These are phyloP conservation scores for Blastocladiella britannica DNA, from an alignment of 192 early-diverging fungal species.

Conservation along the genomic window DNA sequence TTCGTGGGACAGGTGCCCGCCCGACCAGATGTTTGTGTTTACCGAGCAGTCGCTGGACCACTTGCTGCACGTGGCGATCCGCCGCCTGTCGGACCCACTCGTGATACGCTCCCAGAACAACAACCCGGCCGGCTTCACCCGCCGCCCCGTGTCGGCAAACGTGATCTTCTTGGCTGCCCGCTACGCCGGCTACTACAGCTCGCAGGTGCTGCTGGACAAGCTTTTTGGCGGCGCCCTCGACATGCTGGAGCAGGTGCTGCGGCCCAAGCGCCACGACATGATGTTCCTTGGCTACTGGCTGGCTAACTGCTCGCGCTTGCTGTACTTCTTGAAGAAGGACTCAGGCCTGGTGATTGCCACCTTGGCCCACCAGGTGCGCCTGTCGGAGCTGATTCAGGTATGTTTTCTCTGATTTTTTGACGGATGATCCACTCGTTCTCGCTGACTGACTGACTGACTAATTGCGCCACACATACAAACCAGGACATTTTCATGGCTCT, in stretches of 20 bases:
- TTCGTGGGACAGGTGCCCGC: constrained; percentile 59
- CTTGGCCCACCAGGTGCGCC: constrained; percentile 46
- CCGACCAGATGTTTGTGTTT: constrained; percentile 95
- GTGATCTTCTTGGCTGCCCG: constrained; percentile 70
- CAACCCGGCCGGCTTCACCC: constrained; percentile 31
- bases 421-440: too few relatives aligned
- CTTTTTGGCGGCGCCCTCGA: constrained; percentile 36
- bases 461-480: too few relatives aligned
- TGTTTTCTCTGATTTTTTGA: constrained; percentile 6
- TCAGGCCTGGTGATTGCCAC: constrained; percentile 43
- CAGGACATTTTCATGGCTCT: constrained; percentile 4
- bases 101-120: constrained; percentile 15
- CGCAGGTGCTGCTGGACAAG: constrained; percentile 45
- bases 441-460: too few relatives aligned
- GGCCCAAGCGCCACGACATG: constrained; percentile 23
- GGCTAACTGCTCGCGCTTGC: constrained; percentile 56
- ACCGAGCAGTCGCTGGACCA: constrained; percentile 42
- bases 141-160: constrained; percentile 53
- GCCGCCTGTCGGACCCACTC: neutral
- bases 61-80: constrained; percentile 52
- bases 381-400: constrained; percentile 64
- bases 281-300: constrained; percentile 61
- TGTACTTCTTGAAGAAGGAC: constrained; percentile 78
- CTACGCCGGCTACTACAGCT: constrained; percentile 65
- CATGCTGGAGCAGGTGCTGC: neutral